Evolutionary conservation across 1,284 basidiomycete genomes (phyloP), one percentile per base, ranked within the genome.

Genomic region (Puccinia hordei): DNA sequence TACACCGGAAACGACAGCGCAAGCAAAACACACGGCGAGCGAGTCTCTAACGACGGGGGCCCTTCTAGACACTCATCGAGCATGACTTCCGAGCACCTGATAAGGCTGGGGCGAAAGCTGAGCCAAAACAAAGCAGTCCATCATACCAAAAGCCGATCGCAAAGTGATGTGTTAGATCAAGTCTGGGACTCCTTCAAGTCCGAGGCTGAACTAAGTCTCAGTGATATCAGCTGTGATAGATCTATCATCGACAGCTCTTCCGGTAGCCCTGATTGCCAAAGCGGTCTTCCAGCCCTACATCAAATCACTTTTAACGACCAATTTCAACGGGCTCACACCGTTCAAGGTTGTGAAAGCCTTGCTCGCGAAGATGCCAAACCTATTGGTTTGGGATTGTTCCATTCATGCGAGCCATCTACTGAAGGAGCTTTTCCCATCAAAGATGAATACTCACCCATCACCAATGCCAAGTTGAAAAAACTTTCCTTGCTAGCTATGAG

Each of bases 161-260:
- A 55, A 55, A 59, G 22, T 46, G 76, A 79, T 19, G 41, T 55
- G n/a, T 38, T 79, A 33, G 63, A 66, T 46, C 33, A 71, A 59
- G 55, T 79, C 5, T 79, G 76, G 76, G 68, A 79, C 66, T 79
- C 76, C 24, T 79, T 79, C 76, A 79, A 79, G 44, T 79, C 33
- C 33, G 76, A 79, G 24, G 68, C 76, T 44, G 76, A 79, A 30
- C 51, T 79, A 4, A 79, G 76, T 49, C 66, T 79, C 38, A 79
- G 76, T 71, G 76, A 79, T 44, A 72, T 79, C 22, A 79, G 9
- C 46, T 57, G 57, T 55, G 76, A 78, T 38, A 24, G 35, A 3
- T 73, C 51, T 15, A 35, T 38, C 30, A 24, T 35, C 8, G 33
- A 38, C 53, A n/a, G 22, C 49, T 55, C 49, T 15, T 27, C 66